phyloP scores from a whole-genome alignment of 805 yeast species.

The Zygotorulaspora sp. region DNA sequence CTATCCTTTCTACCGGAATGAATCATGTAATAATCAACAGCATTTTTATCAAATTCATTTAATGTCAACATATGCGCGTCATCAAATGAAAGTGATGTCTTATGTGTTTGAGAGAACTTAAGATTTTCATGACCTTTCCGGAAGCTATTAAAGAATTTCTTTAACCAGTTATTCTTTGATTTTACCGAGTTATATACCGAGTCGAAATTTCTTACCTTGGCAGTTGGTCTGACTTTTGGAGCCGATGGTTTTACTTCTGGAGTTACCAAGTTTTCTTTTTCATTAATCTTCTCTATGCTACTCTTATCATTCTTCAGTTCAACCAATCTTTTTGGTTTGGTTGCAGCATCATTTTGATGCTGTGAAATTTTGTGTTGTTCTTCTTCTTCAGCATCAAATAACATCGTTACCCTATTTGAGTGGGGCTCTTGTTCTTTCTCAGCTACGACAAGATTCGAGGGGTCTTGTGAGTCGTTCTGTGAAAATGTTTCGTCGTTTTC shows the following conservation, averaged over 20 bases:
- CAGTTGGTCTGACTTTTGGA: background rate
- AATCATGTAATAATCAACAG: conserved; percentile 26
- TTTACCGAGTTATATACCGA: background rate
- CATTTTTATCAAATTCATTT: conserved; percentile 26
- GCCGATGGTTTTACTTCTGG: background rate
- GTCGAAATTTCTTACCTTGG: conserved; percentile 2
- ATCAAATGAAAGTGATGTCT: conserved; percentile 29
- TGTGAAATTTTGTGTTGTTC: background rate
- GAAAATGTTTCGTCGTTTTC: conserved; percentile 3
- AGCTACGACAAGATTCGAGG: conserved; percentile 3
- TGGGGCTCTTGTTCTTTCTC: conserved; percentile 9
- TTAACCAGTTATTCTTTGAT: conserved; percentile 25
- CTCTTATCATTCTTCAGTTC: background rate
- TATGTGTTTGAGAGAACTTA: conserved; percentile 19
- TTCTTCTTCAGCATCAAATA: conserved; percentile 22
- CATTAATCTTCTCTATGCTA: background rate
- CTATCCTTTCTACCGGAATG: conserved; percentile 18
- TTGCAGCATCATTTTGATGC: background rate
- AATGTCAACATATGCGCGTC: conserved; percentile 28
- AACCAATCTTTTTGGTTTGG: background rate
- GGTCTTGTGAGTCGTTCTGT: background rate
- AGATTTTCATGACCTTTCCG: conserved; percentile 9
- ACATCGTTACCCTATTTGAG: conserved; percentile 30
- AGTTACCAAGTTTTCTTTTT: too few species aligned
- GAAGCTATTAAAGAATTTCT: conserved; percentile 23